Percentiles rank a stretch among this genome's conserved stretches.
phyloP scores from a whole-genome alignment of 768 basidiomycete species.

The Trichaptum fuscoviolaceum region DNA sequence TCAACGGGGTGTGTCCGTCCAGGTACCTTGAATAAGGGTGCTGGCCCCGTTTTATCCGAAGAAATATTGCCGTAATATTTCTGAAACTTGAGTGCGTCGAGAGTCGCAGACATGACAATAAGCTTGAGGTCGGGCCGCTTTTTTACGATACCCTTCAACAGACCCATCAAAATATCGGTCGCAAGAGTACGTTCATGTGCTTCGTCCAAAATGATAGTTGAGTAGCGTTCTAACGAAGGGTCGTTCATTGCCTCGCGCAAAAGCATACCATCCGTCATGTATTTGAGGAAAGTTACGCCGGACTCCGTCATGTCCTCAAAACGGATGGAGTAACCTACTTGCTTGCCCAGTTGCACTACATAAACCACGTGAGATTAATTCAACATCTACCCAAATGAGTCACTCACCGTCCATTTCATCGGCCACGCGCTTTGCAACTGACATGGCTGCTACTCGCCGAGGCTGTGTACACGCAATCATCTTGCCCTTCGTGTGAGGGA shows the following conservation, averaged over 20 bases:
- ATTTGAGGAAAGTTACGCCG: constrained; percentile 92
- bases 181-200: constrained; percentile 97
- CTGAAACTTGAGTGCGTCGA: constrained; percentile 95
- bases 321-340: constrained; percentile 97
- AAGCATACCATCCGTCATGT: constrained; percentile 99
- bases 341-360: constrained; percentile 85
- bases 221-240: constrained; percentile 81
- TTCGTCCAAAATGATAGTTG: constrained; percentile 97
- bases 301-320: constrained; percentile 95
- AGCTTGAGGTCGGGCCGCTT: constrained; percentile 87
- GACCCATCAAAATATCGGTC: constrained; percentile 97
- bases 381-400: constrained; percentile 8
- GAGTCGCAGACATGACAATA: constrained; percentile 97
- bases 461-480: constrained; percentile 97
- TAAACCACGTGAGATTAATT: constrained; percentile 8
- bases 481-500: constrained; percentile 86
- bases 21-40: constrained; percentile 86
- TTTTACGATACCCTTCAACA: constrained; percentile 80
- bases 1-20: constrained; percentile 95
- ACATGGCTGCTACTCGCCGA: constrained; percentile 94
- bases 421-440: constrained; percentile 95
- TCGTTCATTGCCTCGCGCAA: constrained; percentile 99
- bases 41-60: constrained; percentile 35
- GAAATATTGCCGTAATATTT: constrained; percentile 74
- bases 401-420: constrained; percentile 93